Evolutionary conservation across 441 rosid genomes (phyloP).

Genomic region (Erysimum pusillum): DNA sequence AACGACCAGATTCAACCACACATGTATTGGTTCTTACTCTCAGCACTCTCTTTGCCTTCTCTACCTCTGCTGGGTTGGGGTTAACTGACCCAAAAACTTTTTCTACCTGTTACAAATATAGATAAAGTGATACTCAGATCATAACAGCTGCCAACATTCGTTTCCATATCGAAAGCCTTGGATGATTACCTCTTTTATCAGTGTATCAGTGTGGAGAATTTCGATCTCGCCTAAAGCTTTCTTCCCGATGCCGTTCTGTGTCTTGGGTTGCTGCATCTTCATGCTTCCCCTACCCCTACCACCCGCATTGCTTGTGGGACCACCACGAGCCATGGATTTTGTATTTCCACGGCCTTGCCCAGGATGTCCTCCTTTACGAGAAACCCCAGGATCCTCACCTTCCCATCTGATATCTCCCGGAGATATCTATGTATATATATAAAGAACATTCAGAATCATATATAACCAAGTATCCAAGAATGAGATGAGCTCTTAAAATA

Average conservation of each 20-base stretch:
- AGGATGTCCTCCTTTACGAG: constrained; percentile 82
- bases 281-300: constrained; percentile 94
- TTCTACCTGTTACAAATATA: constrained; percentile 72
- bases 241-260: constrained; percentile 81
- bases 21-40: constrained; percentile 57
- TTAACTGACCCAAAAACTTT: constrained; percentile 77
- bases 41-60: constrained; percentile 91
- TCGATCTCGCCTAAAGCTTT: constrained; percentile 85
- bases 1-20: constrained; percentile 6
- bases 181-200: constrained; percentile 83
- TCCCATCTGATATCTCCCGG: constrained; percentile 96
- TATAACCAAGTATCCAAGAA: constrained; percentile 9
- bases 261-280: constrained; percentile 66
- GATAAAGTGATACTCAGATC: constrained; percentile 17
- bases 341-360: constrained; percentile 84
- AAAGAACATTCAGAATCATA: constrained; percentile 18
- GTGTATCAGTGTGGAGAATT: constrained; percentile 88
- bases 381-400: constrained; percentile 75
- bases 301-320: constrained; percentile 61
- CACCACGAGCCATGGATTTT: constrained; percentile 76
- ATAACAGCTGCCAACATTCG: constrained; percentile 17
- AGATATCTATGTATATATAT: constrained; percentile 64
- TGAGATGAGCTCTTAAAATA: constrained; percentile 7
- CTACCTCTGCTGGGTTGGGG: constrained; percentile 82
- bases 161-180: constrained; percentile 15